A percentile compares a stretch with the other conserved stretches of the same genome.
These are phyloP conservation scores for Chalciporus pseudorubinellus DNA, from an alignment of 768 basidiomycete species.

Conservation along the genomic window DNA sequence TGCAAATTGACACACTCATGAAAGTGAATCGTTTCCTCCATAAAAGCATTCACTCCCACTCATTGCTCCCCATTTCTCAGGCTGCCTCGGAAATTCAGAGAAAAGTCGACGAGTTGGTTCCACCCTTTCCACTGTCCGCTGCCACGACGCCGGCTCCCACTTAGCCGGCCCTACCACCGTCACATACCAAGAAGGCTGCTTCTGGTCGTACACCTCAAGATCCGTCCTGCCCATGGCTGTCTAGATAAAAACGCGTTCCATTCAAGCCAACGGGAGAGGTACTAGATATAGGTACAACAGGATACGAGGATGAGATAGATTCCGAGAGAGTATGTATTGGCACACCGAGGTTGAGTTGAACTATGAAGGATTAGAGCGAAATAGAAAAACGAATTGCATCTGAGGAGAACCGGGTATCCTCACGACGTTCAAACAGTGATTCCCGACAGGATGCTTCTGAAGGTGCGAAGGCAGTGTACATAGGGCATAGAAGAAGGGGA, in stretches of 20 bases:
- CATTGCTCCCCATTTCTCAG: conserved; percentile 36
- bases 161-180: conserved; percentile 7
- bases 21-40: conserved; percentile 46
- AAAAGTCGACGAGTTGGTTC: conserved; percentile 68
- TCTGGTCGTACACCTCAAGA: background rate
- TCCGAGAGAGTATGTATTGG: conserved; percentile 20
- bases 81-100: conserved; percentile 71
- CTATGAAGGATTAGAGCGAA: conserved; percentile 11
- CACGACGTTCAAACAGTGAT: conserved; percentile 15
- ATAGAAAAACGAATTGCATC: conserved; percentile 17
- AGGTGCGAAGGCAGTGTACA: conserved; percentile 16
- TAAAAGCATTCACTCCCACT: conserved; percentile 3
- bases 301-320: conserved; percentile 18
- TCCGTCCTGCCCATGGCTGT: conserved; percentile 5
- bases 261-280: conserved; percentile 10
- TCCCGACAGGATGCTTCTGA: conserved; percentile 14
- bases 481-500: conserved; percentile 8
- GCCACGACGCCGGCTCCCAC: conserved; percentile 27
- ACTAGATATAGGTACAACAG: conserved; percentile 34
- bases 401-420: conserved; percentile 27
- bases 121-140: conserved; percentile 37
- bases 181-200: conserved; percentile 4
- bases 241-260: conserved; percentile 8
- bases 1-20: conserved; percentile 71
- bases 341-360: conserved; percentile 9